Percentiles rank a stretch among this genome's conserved stretches.
Evolutionary conservation across 1,139 yeast genomes (phyloP).

Genomic region (Lodderomyces metapsilosis): DNA sequence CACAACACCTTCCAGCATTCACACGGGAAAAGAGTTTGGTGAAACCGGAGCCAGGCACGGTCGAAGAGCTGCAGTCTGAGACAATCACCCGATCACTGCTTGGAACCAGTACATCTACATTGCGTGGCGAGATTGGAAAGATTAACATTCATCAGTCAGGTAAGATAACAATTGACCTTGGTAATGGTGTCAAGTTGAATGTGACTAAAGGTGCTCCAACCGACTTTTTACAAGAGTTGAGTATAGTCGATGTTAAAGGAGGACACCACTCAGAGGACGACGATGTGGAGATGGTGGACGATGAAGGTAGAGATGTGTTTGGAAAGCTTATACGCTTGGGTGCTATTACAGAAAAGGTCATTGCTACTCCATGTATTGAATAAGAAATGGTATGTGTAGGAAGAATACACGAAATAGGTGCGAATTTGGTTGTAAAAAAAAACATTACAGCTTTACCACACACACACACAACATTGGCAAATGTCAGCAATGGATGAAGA

Average conservation of each 20-base stretch:
- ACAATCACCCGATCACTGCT: slow-evolving; percentile 9
- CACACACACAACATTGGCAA: not conserved
- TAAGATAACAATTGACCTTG: slow-evolving; percentile 68
- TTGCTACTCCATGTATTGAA: slow-evolving; percentile 44
- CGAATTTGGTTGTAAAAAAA: not conserved
- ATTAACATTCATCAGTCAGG: slow-evolving; percentile 81
- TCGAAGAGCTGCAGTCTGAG: slow-evolving; percentile 3
- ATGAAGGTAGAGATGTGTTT: slow-evolving; percentile 35
- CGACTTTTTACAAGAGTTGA: slow-evolving; percentile 73
- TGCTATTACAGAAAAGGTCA: slow-evolving; percentile 54
- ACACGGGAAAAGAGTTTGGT: slow-evolving; percentile 19
- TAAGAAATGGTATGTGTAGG: not conserved
- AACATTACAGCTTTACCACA: not conserved
- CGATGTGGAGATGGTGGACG: slow-evolving; percentile 31
- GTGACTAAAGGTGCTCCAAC: slow-evolving; percentile 72
- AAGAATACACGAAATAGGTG: not conserved
- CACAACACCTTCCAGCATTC: slow-evolving; percentile 63
- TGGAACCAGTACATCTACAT: slow-evolving; percentile 13
- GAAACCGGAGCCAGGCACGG: slow-evolving; percentile 15
- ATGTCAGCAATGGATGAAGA: not conserved
- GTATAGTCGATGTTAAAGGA: slow-evolving; percentile 44
- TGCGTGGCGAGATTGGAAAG: slow-evolving; percentile 65
- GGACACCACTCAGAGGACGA: slow-evolving; percentile 16
- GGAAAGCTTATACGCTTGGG: slow-evolving; percentile 61
- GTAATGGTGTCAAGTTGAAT: slow-evolving; percentile 62